Conservation (phyloP, 768 basidiomycete species). For the Pisolithus microcarpus region DNA sequence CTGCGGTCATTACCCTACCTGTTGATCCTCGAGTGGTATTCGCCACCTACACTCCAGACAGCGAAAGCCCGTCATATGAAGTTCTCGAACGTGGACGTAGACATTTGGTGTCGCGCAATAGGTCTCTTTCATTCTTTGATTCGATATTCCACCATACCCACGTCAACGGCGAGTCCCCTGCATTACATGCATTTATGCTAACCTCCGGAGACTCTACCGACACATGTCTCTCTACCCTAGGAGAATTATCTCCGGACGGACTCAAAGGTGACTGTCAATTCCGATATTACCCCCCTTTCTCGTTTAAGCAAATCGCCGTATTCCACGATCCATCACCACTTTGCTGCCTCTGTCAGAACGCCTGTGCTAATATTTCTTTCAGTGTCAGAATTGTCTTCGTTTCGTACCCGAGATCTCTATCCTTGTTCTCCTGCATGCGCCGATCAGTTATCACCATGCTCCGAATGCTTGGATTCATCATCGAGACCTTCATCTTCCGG, state of each 20-base stretch:
- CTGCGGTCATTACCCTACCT: constrained; percentile 42
- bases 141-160: constrained; percentile 48
- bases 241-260: constrained; percentile 39
- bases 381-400: constrained; percentile 40
- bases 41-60: constrained; percentile 34
- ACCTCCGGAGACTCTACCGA: constrained; percentile 27
- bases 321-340: constrained; percentile 2
- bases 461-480: constrained; percentile 26
- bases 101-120: constrained; percentile 35
- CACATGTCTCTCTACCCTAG: constrained; percentile 28
- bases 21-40: constrained; percentile 37
- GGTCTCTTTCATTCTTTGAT: constrained; percentile 34
- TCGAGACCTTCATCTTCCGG: constrained; percentile 10
- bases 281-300: neutral
- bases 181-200: constrained; percentile 55
- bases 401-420: constrained; percentile 44
- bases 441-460: constrained; percentile 31
- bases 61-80: constrained; percentile 27
- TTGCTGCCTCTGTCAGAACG: neutral
- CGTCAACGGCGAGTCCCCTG: constrained; percentile 35
- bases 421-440: constrained; percentile 48
- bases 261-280: constrained; percentile 40
- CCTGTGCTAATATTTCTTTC: constrained; percentile 8
- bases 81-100: constrained; percentile 52
- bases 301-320: neutral